Conservation (phyloP, 495 filamentous ascomycete genomes). For the Penicillium paradoxum region DNA sequence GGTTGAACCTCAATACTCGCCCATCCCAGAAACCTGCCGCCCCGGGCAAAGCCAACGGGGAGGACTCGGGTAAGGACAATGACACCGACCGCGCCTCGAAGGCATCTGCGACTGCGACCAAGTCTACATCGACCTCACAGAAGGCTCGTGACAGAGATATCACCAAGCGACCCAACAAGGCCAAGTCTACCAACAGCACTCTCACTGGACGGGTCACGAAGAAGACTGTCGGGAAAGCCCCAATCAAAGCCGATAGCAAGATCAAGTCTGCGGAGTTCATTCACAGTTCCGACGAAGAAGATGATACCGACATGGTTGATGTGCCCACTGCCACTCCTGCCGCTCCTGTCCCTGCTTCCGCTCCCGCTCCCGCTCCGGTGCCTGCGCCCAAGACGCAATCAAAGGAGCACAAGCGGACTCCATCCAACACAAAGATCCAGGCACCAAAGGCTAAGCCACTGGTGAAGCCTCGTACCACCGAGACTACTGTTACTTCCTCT, state of each 20-base stretch:
- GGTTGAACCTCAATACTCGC: slow-evolving; percentile 58
- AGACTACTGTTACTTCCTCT: slow-evolving; percentile 4
- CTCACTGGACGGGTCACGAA: slow-evolving; percentile 50
- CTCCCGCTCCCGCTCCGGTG: slow-evolving; percentile 16
- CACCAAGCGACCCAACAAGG: slow-evolving; percentile 57
- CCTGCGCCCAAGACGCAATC: slow-evolving; percentile 10
- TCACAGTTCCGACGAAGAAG: slow-evolving; percentile 66
- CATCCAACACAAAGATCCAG: slow-evolving; percentile 6
- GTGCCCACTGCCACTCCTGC: slow-evolving; percentile 18
- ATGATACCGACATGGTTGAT: slow-evolving; percentile 40
- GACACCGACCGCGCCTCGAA: slow-evolving; percentile 50
- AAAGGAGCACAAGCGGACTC: slow-evolving; percentile 11
- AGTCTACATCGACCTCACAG: slow-evolving; percentile 47
- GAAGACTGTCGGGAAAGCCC: slow-evolving; percentile 46
- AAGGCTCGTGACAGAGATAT: slow-evolving; percentile 63
- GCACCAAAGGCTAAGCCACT: slow-evolving; percentile 7
- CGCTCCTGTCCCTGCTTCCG: slow-evolving; percentile 14
- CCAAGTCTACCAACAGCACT: slow-evolving; percentile 45
- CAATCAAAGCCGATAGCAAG: slow-evolving; percentile 39
- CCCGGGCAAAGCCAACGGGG: slow-evolving; percentile 55
- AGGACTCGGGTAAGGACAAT: slow-evolving; percentile 45
- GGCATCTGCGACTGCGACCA: slow-evolving; percentile 49
- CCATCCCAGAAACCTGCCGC: slow-evolving; percentile 48
- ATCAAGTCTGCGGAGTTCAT: slow-evolving; percentile 73
- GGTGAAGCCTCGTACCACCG: slow-evolving; percentile 14